Evolutionary conservation across 164 flowering plant genomes (phyloP), one percentile per base, ranked within the genome.

Genomic region (Magnolia officinalis): DNA sequence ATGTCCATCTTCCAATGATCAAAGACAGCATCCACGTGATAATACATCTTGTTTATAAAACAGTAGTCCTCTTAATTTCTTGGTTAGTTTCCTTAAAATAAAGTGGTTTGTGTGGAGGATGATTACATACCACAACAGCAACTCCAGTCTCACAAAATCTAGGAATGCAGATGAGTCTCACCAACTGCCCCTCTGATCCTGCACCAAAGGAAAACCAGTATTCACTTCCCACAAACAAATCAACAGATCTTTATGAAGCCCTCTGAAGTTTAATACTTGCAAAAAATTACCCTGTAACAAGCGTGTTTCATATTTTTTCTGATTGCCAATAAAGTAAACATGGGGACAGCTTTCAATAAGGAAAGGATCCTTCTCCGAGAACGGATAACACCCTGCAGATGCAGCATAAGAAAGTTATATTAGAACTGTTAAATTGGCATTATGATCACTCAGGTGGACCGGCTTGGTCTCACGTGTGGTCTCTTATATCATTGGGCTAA

Each of bases 311-410:
- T 84, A 96, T 78, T 82, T 88, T 19, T 83, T 86, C 81, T 91
- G 99, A 82, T 96, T 93, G 63, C 99, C 99, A 74, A 84, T 89
- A 82, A 94, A 96, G 83, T 96, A 96, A 76, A 96, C 96, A 83
- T 96, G 96, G 75, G 99, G 99, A 75, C 98, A 96, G 73, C 81
- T 87, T 81, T 96, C 98, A 74, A 94, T 77, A 67, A 92, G 77
- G 83, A 96, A 94, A 76, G 99, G 99, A 81, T 96, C 99, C 78
- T 84, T 86, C 78, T 93, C 98, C 19, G 92, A 93, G 84, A 89
- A 94, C 63, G 98, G 99, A 83, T 96, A 96, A 78, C 99, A 94
- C 4, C 98, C 98, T 96, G 88, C 74, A 78, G 55, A 51, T 8
- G 74, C 24, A 14, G 37, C 51, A 68, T 58, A 31, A 68, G 63